Evolutionary conservation across 805 yeast species (phyloP), one percentile per base, ranked within the genome.

Genomic region (Wickerhamiella shivajii): DNA sequence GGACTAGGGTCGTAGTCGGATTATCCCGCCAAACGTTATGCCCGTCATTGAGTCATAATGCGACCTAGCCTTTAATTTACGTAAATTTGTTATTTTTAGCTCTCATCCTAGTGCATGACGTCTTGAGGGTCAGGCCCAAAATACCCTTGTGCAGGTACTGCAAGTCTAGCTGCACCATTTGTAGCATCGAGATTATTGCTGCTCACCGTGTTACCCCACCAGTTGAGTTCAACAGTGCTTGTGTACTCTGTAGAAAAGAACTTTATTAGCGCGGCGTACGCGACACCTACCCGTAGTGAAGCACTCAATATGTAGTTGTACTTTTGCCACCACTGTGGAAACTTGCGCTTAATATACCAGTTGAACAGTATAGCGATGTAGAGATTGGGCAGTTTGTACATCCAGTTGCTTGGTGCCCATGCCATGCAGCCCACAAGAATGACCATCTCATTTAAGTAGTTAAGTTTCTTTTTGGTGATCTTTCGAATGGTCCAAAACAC

Each of bases 161-260:
- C 23, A 6, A 26, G 32, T 18, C 39, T 29, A 16, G 39, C 36
- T 5, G 49, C 32, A 11, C 33, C 17, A 2, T 40, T 46, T 6
- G 26, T 39, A 8, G 44, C 40, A 19, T 41, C 47, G 12, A 39
- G 28, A 6, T 31, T 36, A 4, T 37, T 30, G 13, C 9, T 23
- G 13, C 37, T 11, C 13, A 57, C 63, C n/a, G 39, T 50, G 37
- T 71, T 72, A 1, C 83, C 83, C 83, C 83, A 75, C 83, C 83
- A 75, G 25, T 53, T 40, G 10, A 73, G 33, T 3, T 47, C 40
- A 18, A 54, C 57, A 3, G 58, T 55, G 29, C 67, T 60, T 8
- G 35, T 33, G 44, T 61, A 69, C 38, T 59, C 56, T 3, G 63
- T 62, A 1, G 67, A 53, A 45, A 71, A 69, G 54, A 75, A 75